phyloP scores from a whole-genome alignment of 441 rosid species.

The Populus hybrid region DNA sequence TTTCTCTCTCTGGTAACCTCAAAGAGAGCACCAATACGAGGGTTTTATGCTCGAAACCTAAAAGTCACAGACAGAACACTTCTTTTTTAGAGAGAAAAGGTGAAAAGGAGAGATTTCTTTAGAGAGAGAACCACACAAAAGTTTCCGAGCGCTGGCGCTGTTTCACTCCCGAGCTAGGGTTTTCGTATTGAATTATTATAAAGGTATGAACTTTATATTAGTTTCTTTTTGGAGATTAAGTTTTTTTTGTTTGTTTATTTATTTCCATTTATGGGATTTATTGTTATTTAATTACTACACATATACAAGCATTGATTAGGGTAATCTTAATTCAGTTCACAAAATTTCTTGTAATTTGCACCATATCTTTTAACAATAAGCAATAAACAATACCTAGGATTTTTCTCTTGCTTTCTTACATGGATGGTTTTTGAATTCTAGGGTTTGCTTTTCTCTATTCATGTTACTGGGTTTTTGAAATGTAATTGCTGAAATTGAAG shows the following conservation, averaged over 20 bases:
- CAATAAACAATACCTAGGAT: conserved; percentile 24
- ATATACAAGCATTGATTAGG: conserved; percentile 18
- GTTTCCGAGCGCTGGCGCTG: conserved; percentile 17
- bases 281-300: conserved; percentile 13
- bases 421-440: conserved; percentile 19
- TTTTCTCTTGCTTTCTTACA: conserved; percentile 17
- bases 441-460: conserved; percentile 36
- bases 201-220: neutral
- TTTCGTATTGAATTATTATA: conserved; percentile 15
- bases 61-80: conserved; percentile 7
- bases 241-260: conserved; percentile 10
- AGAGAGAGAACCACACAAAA: conserved; percentile 5
- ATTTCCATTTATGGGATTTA: conserved; percentile 18
- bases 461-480: conserved; percentile 6
- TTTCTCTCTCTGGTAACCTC: conserved; percentile 26
- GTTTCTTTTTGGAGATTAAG: neutral
- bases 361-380: neutral
- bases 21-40: conserved; percentile 25
- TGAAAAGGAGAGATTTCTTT: neutral
- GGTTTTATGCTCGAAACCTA: conserved; percentile 30
- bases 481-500: neutral
- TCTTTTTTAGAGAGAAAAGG: conserved; percentile 14
- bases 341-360: conserved; percentile 5
- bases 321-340: conserved; percentile 17
- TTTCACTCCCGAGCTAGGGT: conserved; percentile 32